Evolutionary conservation across 495 filamentous ascomycete species (phyloP), one percentile per base, ranked within the genome.

Genomic region (Lasiosphaeria hispida): DNA sequence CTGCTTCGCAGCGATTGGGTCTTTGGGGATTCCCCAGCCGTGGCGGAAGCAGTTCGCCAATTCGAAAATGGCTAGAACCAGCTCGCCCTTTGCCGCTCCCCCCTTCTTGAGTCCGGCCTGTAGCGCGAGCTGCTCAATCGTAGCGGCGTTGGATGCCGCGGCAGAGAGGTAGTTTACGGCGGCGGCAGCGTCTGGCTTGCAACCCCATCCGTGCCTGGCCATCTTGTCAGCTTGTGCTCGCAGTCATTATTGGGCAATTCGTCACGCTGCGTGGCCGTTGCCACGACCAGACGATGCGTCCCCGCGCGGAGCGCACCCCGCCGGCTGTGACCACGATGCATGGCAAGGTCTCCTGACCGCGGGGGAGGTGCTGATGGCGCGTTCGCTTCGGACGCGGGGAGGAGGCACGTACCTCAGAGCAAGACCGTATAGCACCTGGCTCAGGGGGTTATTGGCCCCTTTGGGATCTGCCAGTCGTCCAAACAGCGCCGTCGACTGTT

Each of bases 51-150:
- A 96, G 74, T 97, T 97, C 33, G 89, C 94, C 67, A 91, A 69
- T 72, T 99, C 94, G 69, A 92, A 97, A 54, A 99, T 96, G 11
- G 94, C 94, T 34, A 97, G 86, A n/a, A 96, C 88, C 50, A 99
- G 84, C 75, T 99, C 95, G 41, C 94, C 93, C 74, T 99, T 99
- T 37, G 93, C 94, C 35, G 88, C 84, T 52, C 95, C 94, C 42
- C 94, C 94, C 71, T 93, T 95, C 76, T 92, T 94, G 71, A 92
- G 81, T 5, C 93, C 92, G 13, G 92, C 87, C 56, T 84, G 74
- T 18, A 97, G 83, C 9, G 94, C 94, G 57, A 88, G 78, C 10
- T 87, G 80, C 73, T 98, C 95, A 51, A 97, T 81, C 19, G 83
- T 81, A 18, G 93, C 94, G 30, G 90, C 89, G 73, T 96, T 96